Base-by-base conservation (phyloP, 2,329 filamentous ascomycete genomes). In the Fusarium setosum region DNA sequence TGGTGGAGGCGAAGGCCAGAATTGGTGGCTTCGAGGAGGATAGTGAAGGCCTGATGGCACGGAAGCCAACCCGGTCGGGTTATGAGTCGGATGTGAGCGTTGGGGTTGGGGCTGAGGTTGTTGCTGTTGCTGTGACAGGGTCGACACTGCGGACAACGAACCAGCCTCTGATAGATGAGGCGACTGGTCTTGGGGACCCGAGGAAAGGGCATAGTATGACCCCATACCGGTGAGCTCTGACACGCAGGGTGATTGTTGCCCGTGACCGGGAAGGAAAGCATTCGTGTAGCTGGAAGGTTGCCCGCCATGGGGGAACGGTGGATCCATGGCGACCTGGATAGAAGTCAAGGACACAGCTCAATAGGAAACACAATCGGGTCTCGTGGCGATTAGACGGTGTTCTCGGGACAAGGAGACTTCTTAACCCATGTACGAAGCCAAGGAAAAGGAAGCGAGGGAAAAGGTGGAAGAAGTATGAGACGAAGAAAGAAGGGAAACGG, bases 1-100 rank as follows among this genome's bases (percentile, higher is more conserved):
- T 9, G 74, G 72, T 11, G 77, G 79, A 26, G 81, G 78, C 23
- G 78, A 81, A 32, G 75, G 73, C 74, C 77, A 79, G 47, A 63
- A 57, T 40, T 67, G 71, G 50, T 72, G 61, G 48, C 55, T 61
- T 58, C 61, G 70, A 44, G 57, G 59, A 17, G 51, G 55, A 45
- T 69, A 66, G 18, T 72, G 69, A 55, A 72, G 68, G 40, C 68
- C 60, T 54, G 70, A 66, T 45, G 54, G 55, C 61, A 69, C 59
- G 48, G 67, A 66, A 17, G 63, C 61, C 24, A 73, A 73, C 41
- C 68, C 23, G 57, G 63, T 54, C 24, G 59, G 50, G 64, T 56
- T 56, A 31, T 71, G 63, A 42, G 37, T 45, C 50, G 63, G 59
- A 53, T 52, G 66, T 40, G 58, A 56, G 20, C 34, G 60, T 31